Base-by-base conservation (phyloP, 768 basidiomycete genomes). In the Cystofilobasidium bisporidii region DNA sequence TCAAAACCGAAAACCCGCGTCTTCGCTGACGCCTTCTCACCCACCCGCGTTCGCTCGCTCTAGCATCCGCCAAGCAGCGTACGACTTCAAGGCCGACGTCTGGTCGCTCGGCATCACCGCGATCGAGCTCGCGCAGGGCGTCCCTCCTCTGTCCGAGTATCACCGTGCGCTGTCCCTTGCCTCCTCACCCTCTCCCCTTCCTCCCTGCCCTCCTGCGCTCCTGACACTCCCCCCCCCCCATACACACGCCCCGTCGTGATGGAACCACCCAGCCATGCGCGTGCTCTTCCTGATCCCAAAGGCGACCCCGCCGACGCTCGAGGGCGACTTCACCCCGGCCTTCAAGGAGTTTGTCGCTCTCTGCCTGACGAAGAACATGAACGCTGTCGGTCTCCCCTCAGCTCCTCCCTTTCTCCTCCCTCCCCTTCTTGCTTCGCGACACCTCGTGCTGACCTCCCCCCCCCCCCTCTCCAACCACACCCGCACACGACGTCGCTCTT, bases 41-140 rank as follows among this genome's bases (percentile, higher is more conserved):
- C n/a, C n/a, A n/a, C n/a, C n/a, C n/a, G n/a, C n/a, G n/a, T n/a
- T n/a, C n/a, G n/a, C n/a, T n/a, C n/a, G n/a, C n/a, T n/a, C n/a
- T 43, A 69, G 68, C n/a, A 98, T 98, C 73, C 86, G 91, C 40
- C 92, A 97, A 77, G 88, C 92, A 9, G 94, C 93, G 0, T 98
- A 98, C 78, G 92, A 97, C 74, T 83, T 85, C 2, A 91, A 92
- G 77, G 94, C 94, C 2, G 94, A 98, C 76, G 87, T 98, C 81
- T 98, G 94, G 94, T 92, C 89, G 75, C 79, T 98, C 61, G 94
- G 94, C 26, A 99, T 99, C 76, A 97, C 94, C 0, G 92, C 91
- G 63, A 96, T 97, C 60, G 94, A 97, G 80, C 87, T 99, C 87
- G 93, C 94, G 2, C 91, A 89, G 73, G 96, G 96, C 53, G 92